Percentiles rank a stretch among this genome's conserved stretches.
Conservation (phyloP, 177 flowering plant species). For the Vitis hybrid region DNA sequence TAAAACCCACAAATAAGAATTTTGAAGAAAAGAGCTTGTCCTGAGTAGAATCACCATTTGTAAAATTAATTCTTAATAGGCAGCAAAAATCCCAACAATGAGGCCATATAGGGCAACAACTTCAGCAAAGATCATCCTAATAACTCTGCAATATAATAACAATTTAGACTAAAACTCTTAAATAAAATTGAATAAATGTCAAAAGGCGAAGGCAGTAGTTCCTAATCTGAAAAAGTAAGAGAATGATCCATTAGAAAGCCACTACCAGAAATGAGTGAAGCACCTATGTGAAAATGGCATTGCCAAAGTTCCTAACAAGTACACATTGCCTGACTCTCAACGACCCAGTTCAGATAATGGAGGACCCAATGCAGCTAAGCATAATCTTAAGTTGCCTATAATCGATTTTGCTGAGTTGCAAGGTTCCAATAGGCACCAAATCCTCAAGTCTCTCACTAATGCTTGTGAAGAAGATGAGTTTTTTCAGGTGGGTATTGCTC, state of each 20-base stretch:
- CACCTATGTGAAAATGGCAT: slow-evolving; percentile 61
- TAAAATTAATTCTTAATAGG: too few species aligned
- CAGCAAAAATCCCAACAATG: too few species aligned
- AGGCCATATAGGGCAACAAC: too few species aligned
- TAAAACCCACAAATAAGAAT: too few species aligned
- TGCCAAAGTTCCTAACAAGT: slow-evolving; percentile 62
- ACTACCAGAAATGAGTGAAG: slow-evolving; percentile 71
- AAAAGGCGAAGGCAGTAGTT: too few species aligned
- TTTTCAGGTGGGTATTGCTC: slow-evolving; percentile 60
- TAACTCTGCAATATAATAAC: too few species aligned
- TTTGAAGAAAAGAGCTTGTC: too few species aligned
- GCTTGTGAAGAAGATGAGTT: slow-evolving; percentile 79
- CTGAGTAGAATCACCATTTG: too few species aligned
- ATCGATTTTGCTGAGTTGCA: slow-evolving; percentile 68
- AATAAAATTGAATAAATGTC: too few species aligned
- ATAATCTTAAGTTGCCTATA: slow-evolving; percentile 49
- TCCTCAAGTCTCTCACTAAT: slow-evolving; percentile 47
- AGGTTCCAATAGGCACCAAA: slow-evolving; percentile 48
- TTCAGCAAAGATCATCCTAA: too few species aligned
- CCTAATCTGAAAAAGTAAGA: neutral
- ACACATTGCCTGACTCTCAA: slow-evolving; percentile 59
- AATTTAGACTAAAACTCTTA: too few species aligned
- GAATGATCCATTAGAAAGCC: slow-evolving; percentile 17
- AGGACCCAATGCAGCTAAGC: neutral
- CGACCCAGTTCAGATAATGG: slow-evolving; percentile 36